A percentile compares a stretch with the other conserved stretches of the same genome.
Evolutionary conservation across 2,329 filamentous ascomycete species (phyloP).

Genomic region (Microdochium nivale): DNA sequence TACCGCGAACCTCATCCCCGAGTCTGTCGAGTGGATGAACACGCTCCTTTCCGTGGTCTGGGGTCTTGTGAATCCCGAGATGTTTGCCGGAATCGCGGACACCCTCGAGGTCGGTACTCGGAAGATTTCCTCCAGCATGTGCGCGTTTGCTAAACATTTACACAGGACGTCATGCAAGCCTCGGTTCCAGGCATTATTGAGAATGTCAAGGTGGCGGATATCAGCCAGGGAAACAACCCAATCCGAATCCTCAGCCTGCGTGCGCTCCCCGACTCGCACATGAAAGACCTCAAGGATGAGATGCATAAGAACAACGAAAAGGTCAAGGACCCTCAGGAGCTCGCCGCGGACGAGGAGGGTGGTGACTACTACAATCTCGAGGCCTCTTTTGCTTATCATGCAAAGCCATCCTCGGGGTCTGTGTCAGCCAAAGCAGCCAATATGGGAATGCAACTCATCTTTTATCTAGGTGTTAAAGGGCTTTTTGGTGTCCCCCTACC

Average conservation of each 20-base stretch:
- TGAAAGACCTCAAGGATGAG: slow-evolving; percentile 72
- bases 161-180: slow-evolving; percentile 84
- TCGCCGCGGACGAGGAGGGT: slow-evolving; percentile 81
- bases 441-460: slow-evolving; percentile 94
- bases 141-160: slow-evolving; percentile 7
- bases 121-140: neutral
- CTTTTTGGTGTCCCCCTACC: slow-evolving; percentile 83
- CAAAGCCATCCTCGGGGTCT: slow-evolving; percentile 61
- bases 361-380: slow-evolving; percentile 92
- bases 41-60: slow-evolving; percentile 76
- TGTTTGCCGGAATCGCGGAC: slow-evolving; percentile 88
- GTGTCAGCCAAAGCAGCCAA: slow-evolving; percentile 72
- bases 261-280: slow-evolving; percentile 74
- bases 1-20: slow-evolving; percentile 80
- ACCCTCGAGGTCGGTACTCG: slow-evolving; percentile 52
- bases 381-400: slow-evolving; percentile 84
- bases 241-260: slow-evolving; percentile 81
- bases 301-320: slow-evolving; percentile 72
- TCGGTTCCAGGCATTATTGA: slow-evolving; percentile 87
- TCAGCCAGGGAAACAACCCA: slow-evolving; percentile 87
- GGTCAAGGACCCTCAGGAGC: slow-evolving; percentile 76
- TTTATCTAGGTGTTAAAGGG: slow-evolving; percentile 85
- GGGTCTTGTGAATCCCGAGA: slow-evolving; percentile 89
- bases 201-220: slow-evolving; percentile 89
- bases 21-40: slow-evolving; percentile 96